Base-by-base conservation (phyloP, 306 rosid species). In the Ormosia semicastrata region DNA sequence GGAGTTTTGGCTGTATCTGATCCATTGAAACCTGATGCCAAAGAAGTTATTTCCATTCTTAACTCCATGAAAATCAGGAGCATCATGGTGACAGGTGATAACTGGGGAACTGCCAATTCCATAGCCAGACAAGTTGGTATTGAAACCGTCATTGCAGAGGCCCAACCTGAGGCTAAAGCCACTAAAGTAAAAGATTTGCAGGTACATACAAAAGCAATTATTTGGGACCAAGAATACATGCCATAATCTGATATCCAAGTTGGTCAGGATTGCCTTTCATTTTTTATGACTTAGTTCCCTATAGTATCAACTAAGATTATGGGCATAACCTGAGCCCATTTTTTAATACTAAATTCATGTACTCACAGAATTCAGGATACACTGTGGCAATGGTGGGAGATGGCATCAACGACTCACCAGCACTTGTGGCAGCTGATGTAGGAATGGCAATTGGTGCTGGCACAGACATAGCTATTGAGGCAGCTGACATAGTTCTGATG, bases 381-480 rank as follows among this genome's bases (percentile, higher is more conserved):
- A 82, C 64, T 0, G 98, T 92, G 50, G 98, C 94, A 64, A 92
- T 94, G 98, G 94, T 94, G 32, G 97, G 98, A 59, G 98, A 94
- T 75, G 97, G 98, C 7, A 92, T 92, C 58, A 94, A 94, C 6
- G 98, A 94, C 76, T 92, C 98, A 1, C 98, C 97, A 2, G 95
- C 97, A 52, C 85, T 94, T 4, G 98, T 89, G 18, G 94, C 94
- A 29, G 95, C 93, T 1, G 93, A 94, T 73, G 97, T 94, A 29
- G 98, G 98, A 56, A 89, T 94, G 86, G 95, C 98, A 40, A 94
- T 94, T 30, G 97, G 94, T 64, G 95, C 95, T 3, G 98, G 95
- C 47, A 92, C 95, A 5, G 98, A 94, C 84, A 92, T 94, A 50
- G 98, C 98, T 14, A 94, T 94, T 57, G 98, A 94, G 73, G 98